A percentile compares a stretch with the other conserved stretches of the same genome.
Evolutionary conservation across 192 early-diverging fungal genomes (phyloP).

Genomic region (Coemansia sp.): DNA sequence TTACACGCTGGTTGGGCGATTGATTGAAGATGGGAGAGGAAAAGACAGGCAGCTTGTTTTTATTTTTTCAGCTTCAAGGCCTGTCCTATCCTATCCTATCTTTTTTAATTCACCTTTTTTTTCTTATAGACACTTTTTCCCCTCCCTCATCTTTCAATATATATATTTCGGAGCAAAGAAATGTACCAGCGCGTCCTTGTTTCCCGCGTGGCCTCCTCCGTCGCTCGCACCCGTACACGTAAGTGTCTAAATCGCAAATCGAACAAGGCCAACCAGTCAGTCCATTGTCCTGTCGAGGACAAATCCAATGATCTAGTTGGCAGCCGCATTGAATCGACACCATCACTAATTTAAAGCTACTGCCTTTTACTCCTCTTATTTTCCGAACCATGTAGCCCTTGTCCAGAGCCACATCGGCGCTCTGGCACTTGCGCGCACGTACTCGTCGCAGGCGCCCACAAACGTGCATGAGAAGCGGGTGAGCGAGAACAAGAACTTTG

Average conservation of each 20-base stretch:
- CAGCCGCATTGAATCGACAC: neutral
- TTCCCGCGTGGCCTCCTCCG: conserved; percentile 27
- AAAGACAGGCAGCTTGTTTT: neutral
- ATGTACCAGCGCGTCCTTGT: conserved; percentile 44
- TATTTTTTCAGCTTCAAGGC: no score
- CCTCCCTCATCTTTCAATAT: neutral
- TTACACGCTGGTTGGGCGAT: no score
- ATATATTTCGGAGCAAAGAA: neutral
- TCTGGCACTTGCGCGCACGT: conserved; percentile 11
- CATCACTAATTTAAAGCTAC: no score
- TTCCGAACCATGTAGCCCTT: neutral
- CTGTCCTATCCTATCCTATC: no score
- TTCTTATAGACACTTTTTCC: neutral
- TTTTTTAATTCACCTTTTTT: neutral
- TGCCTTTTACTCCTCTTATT: no score
- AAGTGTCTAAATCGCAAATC: neutral
- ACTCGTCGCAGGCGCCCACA: conserved; percentile 34
- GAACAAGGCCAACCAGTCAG: no score
- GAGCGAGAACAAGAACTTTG: conserved; percentile 30
- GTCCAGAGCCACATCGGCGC: conserved; percentile 9
- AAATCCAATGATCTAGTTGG: neutral
- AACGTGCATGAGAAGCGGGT: conserved; percentile 40
- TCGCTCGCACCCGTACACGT: conserved; percentile 21
- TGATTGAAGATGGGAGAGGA: neutral
- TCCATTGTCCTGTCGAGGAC: no score